Percentiles rank a stretch among this genome's conserved stretches.
phyloP scores from a whole-genome alignment of 1,139 yeast genomes.

The Candida tropicalis region DNA sequence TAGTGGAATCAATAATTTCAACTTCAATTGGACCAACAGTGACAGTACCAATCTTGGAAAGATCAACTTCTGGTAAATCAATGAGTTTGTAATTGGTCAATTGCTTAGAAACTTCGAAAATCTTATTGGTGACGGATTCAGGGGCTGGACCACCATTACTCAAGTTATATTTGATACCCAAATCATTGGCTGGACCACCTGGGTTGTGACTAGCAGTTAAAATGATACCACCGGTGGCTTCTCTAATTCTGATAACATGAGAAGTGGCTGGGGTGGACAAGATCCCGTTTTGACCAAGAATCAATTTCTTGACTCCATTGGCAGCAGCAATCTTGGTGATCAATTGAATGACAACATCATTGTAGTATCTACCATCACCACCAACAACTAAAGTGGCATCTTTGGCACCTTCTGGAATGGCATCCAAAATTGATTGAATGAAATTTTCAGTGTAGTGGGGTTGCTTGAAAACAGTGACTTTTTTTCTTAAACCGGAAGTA shows the following conservation, averaged over 20 bases:
- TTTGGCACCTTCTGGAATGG: constrained; percentile 87
- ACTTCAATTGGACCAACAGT: constrained; percentile 60
- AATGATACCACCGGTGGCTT: constrained; percentile 93
- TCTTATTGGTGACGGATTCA: constrained; percentile 86
- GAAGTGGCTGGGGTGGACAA: constrained; percentile 97
- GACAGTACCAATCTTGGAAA: constrained; percentile 56
- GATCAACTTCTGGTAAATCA: constrained; percentile 62
- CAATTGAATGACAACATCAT: constrained; percentile 76
- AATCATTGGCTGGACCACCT: constrained; percentile 93
- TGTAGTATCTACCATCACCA: constrained; percentile 96
- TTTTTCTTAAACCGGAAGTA: constrained; percentile 94
- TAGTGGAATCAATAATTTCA: constrained; percentile 82
- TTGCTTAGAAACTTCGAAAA: constrained; percentile 67
- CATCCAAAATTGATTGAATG: constrained; percentile 78
- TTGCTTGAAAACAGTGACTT: constrained; percentile 81
- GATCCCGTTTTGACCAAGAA: constrained; percentile 86
- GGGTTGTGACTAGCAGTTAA: constrained; percentile 98
- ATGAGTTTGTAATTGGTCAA: constrained; percentile 62
- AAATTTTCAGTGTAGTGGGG: constrained; percentile 90
- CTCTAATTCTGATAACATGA: constrained; percentile 75
- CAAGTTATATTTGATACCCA: constrained; percentile 95
- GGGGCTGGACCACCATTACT: constrained; percentile 99
- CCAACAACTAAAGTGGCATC: constrained; percentile 86
- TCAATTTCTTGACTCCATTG: constrained; percentile 82
- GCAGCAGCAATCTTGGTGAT: constrained; percentile 88